Percentiles rank a stretch among this genome's conserved stretches.
These are phyloP conservation scores for Lenwebbia sp. DNA, from an alignment of 345 rosid genomes.

Conservation along the genomic window DNA sequence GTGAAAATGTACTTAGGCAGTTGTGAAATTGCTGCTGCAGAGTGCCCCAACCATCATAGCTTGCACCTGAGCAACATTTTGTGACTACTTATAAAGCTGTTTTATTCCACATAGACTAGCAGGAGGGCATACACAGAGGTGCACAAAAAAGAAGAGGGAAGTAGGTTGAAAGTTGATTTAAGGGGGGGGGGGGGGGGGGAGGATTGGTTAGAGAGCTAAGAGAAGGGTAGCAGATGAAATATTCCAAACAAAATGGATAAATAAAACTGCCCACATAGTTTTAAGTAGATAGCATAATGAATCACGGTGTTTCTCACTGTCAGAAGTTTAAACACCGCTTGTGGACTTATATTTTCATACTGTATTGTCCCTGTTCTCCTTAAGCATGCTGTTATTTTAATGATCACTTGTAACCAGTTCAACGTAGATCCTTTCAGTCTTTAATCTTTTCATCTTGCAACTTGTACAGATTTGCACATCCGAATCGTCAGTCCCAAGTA, in stretches of 20 bases:
- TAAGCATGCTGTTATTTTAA: not conserved
- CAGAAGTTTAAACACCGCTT: not conserved
- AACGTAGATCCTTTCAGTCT: not conserved
- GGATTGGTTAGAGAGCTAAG: not conserved
- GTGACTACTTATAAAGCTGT: not conserved
- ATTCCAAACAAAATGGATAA: not conserved
- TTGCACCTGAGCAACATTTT: not conserved
- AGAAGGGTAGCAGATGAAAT: not conserved
- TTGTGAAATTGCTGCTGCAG: not conserved
- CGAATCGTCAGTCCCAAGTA: constrained; percentile 67
- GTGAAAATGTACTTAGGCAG: not conserved
- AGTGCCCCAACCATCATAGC: not conserved
- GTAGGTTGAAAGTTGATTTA: not conserved
- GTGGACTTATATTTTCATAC: not conserved
- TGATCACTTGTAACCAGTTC: not conserved
- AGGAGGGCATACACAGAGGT: not conserved
- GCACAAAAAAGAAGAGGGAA: not conserved
- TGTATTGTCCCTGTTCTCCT: not conserved
- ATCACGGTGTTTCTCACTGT: not conserved
- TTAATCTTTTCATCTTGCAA: constrained; percentile 6
- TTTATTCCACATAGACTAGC: not conserved
- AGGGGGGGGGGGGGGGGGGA: not conserved
- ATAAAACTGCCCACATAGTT: not conserved
- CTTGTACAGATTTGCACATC: constrained; percentile 58
- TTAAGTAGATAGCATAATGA: not conserved